Conservation (phyloP, 179 eudicot genomes). For the Heliamphora pulchella region DNA sequence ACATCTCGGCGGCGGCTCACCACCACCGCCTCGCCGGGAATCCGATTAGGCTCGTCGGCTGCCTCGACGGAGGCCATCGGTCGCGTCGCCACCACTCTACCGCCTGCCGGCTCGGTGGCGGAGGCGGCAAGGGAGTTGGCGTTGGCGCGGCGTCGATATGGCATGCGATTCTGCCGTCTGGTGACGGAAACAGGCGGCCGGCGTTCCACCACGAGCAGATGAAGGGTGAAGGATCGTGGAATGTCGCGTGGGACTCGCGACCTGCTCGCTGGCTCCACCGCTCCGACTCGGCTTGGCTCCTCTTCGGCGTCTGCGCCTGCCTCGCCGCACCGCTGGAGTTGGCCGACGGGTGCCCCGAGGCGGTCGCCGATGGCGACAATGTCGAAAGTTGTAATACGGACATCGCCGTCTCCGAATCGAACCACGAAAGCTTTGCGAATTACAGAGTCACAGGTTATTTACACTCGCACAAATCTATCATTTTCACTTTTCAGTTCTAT, state of each 20-base stretch:
- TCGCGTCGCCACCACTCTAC: conserved; percentile 20
- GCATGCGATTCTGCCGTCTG: conserved; percentile 40
- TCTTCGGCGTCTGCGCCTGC: conserved; percentile 53
- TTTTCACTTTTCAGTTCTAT: not conserved
- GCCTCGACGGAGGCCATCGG: conserved; percentile 7
- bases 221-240: conserved; percentile 73
- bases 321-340: conserved; percentile 29
- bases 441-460: conserved; percentile 24
- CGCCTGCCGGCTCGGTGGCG: conserved; percentile 9
- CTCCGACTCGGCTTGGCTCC: conserved; percentile 46
- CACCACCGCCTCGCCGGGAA: conserved; percentile 15
- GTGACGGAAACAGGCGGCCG: conserved; percentile 24
- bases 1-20: conserved; percentile 18
- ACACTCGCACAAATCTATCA: not conserved
- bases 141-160: conserved; percentile 39
- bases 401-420: not conserved
- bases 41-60: not conserved
- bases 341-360: conserved; percentile 2
- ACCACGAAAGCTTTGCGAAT: conserved; percentile 14
- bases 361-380: not conserved
- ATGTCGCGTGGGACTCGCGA: conserved; percentile 64
- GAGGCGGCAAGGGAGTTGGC: not conserved
- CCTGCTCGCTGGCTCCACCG: conserved; percentile 73
- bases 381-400: not conserved
- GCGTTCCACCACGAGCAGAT: conserved; percentile 24